Conservation (phyloP, 129 eudicot species). For the Pseudognaphalium luteoalbum region DNA sequence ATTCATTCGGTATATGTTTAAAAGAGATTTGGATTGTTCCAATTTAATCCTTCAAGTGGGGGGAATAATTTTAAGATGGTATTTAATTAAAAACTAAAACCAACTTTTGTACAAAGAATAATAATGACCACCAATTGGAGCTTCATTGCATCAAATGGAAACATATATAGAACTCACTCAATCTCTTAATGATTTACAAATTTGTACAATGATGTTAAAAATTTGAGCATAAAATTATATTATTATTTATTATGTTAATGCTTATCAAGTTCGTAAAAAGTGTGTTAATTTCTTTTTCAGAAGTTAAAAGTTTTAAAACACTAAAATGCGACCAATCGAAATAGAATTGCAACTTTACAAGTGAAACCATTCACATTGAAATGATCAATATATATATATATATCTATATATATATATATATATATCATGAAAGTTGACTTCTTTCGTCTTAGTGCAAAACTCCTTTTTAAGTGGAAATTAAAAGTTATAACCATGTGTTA, state of each 20-base stretch:
- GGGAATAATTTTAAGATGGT: too few species aligned
- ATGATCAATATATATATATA: background rate
- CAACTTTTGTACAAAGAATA: too few species aligned
- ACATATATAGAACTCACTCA: background rate
- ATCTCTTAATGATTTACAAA: background rate
- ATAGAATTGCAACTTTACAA: slow-evolving; percentile 1
- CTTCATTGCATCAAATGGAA: too few species aligned
- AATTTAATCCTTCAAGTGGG: too few species aligned
- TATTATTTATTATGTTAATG: background rate
- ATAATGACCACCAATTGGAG: too few species aligned
- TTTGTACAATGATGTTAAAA: background rate
- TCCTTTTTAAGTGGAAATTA: slow-evolving; percentile 23
- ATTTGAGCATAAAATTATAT: background rate
- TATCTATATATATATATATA: background rate
- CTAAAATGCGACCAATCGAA: slow-evolving; percentile 18
- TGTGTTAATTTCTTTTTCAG: background rate
- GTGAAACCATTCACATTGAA: slow-evolving; percentile 17
- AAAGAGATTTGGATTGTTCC: too few species aligned
- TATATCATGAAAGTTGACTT: slow-evolving; percentile 17
- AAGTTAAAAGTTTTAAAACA: slow-evolving; percentile 12
- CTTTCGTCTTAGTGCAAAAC: slow-evolving; percentile 22
- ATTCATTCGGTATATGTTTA: too few species aligned
- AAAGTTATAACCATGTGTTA: slow-evolving; percentile 14
- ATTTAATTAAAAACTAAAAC: too few species aligned
- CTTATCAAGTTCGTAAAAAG: background rate